Evolutionary conservation across 2,329 filamentous ascomycete genomes (phyloP).

Genomic region (Lachnellula occidentalis): DNA sequence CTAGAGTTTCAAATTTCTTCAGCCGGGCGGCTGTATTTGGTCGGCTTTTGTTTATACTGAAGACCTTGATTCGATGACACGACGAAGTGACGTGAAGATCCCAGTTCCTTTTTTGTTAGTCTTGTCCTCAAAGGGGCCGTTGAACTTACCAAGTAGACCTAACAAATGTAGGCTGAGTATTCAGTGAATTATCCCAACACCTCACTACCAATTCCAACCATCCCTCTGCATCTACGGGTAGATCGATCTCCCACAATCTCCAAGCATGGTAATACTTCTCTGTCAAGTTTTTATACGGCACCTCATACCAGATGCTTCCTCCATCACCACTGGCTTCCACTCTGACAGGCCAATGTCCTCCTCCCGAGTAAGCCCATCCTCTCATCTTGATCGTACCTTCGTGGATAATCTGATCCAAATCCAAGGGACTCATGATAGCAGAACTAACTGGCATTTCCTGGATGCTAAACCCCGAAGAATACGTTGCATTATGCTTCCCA

Average conservation of each 20-base stretch:
- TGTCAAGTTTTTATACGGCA: conserved; percentile 54
- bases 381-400: conserved; percentile 35
- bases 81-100: conserved; percentile 59
- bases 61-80: conserved; percentile 55
- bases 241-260: conserved; percentile 57
- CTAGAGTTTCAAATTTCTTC: conserved; percentile 44
- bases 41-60: conserved; percentile 53
- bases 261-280: conserved; percentile 59
- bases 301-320: conserved; percentile 59
- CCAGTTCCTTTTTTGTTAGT: conserved; percentile 43
- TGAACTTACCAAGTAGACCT: conserved; percentile 43
- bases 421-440: conserved; percentile 54
- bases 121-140: not conserved
- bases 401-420: conserved; percentile 23
- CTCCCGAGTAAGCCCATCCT: conserved; percentile 65
- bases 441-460: conserved; percentile 65
- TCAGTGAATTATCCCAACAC: conserved; percentile 57
- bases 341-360: conserved; percentile 59
- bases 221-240: conserved; percentile 57
- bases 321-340: conserved; percentile 62
- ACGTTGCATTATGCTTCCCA: conserved; percentile 53
- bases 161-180: conserved; percentile 53
- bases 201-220: conserved; percentile 55
- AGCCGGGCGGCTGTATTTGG: conserved; percentile 45
- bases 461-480: conserved; percentile 60